Conservation (phyloP, 2,329 filamentous ascomycete species). For the Diaporthe ilicicola region DNA sequence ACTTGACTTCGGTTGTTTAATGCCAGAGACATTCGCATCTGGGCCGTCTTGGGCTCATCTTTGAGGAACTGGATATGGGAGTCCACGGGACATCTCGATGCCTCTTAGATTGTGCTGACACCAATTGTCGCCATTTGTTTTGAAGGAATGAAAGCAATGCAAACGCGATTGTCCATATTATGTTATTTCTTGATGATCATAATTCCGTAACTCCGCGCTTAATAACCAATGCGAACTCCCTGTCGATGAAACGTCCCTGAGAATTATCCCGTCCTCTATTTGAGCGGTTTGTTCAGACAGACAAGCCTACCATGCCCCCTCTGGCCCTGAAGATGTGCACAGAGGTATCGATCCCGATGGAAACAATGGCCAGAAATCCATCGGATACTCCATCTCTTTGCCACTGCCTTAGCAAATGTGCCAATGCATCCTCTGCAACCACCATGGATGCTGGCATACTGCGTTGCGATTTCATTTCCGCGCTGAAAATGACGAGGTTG, state of each 20-base stretch:
- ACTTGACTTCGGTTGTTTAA: too few species aligned
- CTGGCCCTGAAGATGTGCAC: not conserved
- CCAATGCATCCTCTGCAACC: slow-evolving; percentile 3
- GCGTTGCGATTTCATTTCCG: not conserved
- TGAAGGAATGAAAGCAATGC: too few species aligned
- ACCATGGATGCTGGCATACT: not conserved
- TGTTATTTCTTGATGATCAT: not conserved
- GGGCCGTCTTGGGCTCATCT: too few species aligned
- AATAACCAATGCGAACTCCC: not conserved
- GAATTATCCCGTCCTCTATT: not conserved
- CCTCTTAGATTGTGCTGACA: too few species aligned
- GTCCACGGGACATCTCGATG: too few species aligned
- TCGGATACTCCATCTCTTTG: not conserved
- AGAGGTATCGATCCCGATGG: not conserved
- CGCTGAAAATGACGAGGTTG: not conserved
- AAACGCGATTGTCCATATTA: not conserved
- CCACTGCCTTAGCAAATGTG: slow-evolving; percentile 6
- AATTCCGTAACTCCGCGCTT: not conserved
- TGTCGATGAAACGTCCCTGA: not conserved
- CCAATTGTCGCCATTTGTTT: too few species aligned
- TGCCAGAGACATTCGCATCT: too few species aligned
- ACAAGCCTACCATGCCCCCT: not conserved
- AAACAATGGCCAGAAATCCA: not conserved
- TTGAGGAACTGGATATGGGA: too few species aligned
- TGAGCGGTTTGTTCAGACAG: not conserved